These are phyloP conservation scores for Fragaria iinumae DNA, from an alignment of 306 rosid species.

Conservation along the genomic window DNA sequence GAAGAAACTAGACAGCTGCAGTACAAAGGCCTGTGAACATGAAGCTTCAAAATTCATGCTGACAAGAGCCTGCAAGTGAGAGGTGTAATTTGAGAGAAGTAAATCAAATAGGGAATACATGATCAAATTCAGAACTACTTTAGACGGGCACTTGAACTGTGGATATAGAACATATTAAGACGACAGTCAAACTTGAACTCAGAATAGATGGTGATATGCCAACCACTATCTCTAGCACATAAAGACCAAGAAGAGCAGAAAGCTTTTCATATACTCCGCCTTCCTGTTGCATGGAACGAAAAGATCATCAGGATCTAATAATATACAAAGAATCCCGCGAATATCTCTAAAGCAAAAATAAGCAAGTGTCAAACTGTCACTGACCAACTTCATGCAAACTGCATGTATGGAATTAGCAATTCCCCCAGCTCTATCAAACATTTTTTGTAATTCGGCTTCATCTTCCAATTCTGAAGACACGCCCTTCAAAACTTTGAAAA, in stretches of 20 bases:
- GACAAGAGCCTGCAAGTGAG: conserved; percentile 63
- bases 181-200: conserved; percentile 4
- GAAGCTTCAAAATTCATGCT: conserved; percentile 41
- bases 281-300: conserved; percentile 46
- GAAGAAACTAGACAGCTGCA: conserved; percentile 54
- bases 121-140: conserved; percentile 3
- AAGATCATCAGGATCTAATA: conserved; percentile 19
- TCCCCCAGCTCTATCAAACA: conserved; percentile 52
- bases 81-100: conserved; percentile 19
- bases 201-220: conserved; percentile 15
- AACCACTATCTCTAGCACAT: conserved; percentile 76
- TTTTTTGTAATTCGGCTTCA: conserved; percentile 42
- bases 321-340: conserved; percentile 19
- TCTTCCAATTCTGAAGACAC: conserved; percentile 51
- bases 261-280: conserved; percentile 52
- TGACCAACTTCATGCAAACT: conserved; percentile 62
- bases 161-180: neutral
- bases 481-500: conserved; percentile 64
- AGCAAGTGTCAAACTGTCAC: conserved; percentile 31
- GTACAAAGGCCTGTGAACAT: conserved; percentile 41
- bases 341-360: conserved; percentile 20
- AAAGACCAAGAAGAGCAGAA: conserved; percentile 66
- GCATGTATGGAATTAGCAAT: conserved; percentile 65
- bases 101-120: neutral
- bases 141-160: neutral